Percentiles rank a stretch among this genome's conserved stretches.
Conservation (phyloP, 2,329 filamentous ascomycete species). For the Cladophialophora exuberans region DNA sequence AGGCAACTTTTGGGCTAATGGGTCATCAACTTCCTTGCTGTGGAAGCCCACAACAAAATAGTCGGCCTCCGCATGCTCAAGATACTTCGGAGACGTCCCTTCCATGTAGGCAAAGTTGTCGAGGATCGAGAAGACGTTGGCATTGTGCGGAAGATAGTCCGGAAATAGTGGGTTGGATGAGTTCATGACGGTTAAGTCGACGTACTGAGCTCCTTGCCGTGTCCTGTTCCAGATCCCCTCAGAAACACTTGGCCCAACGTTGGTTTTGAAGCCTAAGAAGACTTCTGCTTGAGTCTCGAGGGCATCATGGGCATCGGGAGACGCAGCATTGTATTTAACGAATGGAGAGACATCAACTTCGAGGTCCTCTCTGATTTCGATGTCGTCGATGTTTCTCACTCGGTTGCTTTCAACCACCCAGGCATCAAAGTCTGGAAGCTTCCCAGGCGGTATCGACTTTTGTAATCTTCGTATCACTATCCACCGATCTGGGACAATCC, state of each 20-base stretch:
- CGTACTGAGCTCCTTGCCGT: constrained; percentile 4
- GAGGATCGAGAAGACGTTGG: constrained; percentile 47
- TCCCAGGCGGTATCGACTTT: constrained; percentile 22
- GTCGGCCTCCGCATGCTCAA: constrained; percentile 37
- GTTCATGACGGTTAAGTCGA: constrained; percentile 27
- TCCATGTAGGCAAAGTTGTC: constrained; percentile 44
- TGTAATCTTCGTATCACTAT: constrained; percentile 42
- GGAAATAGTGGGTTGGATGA: constrained; percentile 45
- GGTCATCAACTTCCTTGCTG: neutral
- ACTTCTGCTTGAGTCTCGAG: constrained; percentile 47
- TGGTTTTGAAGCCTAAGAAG: constrained; percentile 45
- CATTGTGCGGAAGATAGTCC: constrained; percentile 47
- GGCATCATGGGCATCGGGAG: constrained; percentile 8
- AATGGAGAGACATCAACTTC: constrained; percentile 48
- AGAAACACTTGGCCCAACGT: constrained; percentile 29
- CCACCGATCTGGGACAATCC: constrained; percentile 41
- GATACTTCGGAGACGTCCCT: constrained; percentile 31
- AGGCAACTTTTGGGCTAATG: neutral
- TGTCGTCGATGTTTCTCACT: constrained; percentile 38
- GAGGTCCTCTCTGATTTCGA: constrained; percentile 39
- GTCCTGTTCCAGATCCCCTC: too few species aligned
- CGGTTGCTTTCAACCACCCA: constrained; percentile 44
- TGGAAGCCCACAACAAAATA: constrained; percentile 51
- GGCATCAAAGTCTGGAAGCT: constrained; percentile 23
- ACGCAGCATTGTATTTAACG: constrained; percentile 31